phyloP scores from a whole-genome alignment of 176 grass and related monocot species.

The Rhynchospora tenuis region DNA sequence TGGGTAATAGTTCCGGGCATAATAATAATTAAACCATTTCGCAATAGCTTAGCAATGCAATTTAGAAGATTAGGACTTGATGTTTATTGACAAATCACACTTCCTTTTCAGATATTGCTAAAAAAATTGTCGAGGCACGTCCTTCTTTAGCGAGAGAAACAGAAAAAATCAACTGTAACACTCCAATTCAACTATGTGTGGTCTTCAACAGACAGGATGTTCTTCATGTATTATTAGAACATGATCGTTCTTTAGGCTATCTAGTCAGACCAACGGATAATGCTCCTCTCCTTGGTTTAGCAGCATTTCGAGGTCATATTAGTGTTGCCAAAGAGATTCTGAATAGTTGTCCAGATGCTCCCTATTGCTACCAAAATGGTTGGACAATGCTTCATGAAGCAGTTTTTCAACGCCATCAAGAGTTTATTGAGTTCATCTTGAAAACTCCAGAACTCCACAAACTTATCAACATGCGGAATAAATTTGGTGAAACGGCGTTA shows the following conservation, averaged over 20 bases:
- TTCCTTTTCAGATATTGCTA: neutral
- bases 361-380: neutral
- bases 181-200: neutral
- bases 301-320: neutral
- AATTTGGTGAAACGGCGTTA: neutral
- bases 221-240: neutral
- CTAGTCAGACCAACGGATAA: too few species aligned
- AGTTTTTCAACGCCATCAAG: neutral
- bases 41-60: too few species aligned
- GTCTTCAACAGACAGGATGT: neutral
- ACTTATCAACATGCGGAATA: too few species aligned
- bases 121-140: neutral
- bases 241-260: slow-evolving; percentile 3
- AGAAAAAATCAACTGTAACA: neutral
- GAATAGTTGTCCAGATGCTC: neutral
- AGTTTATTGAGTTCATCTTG: neutral
- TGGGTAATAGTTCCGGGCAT: neutral
- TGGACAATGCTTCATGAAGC: slow-evolving; percentile 11
- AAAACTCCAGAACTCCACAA: too few species aligned
- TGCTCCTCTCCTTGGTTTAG: neutral
- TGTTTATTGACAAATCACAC: neutral
- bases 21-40: too few species aligned
- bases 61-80: neutral
- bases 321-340: slow-evolving; percentile 11
- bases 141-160: neutral